phyloP scores from a whole-genome alignment of 768 basidiomycete genomes.

The Amylocystis lapponica region DNA sequence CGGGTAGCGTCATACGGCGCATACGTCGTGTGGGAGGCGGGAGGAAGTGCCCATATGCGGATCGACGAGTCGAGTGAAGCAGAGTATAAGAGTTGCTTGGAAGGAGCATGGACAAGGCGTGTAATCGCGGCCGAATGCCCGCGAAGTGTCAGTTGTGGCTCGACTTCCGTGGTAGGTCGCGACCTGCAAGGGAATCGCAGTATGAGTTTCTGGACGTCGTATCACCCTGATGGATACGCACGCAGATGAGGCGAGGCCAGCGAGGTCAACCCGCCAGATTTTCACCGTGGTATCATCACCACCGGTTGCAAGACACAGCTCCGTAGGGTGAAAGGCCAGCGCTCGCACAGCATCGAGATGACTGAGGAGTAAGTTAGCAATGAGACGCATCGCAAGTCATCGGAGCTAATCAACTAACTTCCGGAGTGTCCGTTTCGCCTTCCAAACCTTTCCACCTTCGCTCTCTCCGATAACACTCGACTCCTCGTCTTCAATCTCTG shows the following conservation, averaged over 20 bases:
- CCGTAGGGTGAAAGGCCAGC: constrained; percentile 83
- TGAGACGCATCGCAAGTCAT: constrained; percentile 1
- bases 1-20: constrained; percentile 82
- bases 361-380: constrained; percentile 33
- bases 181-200: constrained; percentile 35
- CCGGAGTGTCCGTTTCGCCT: constrained; percentile 78
- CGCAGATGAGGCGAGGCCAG: constrained; percentile 69
- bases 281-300: constrained; percentile 96
- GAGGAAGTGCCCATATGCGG: constrained; percentile 82
- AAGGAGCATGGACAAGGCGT: constrained; percentile 72
- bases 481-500: constrained; percentile 60
- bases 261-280: constrained; percentile 86
- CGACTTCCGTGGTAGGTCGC: constrained; percentile 77
- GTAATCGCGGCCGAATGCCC: constrained; percentile 93
- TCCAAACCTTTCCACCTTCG: constrained; percentile 75
- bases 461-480: constrained; percentile 56
- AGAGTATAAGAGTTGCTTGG: constrained; percentile 76
- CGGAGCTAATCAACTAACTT: constrained; percentile 67
- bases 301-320: constrained; percentile 83
- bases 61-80: constrained; percentile 93
- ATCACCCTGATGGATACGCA: too few relatives aligned
- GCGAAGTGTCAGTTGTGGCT: constrained; percentile 89
- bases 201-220: neutral
- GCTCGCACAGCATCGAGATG: constrained; percentile 93
- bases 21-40: constrained; percentile 78